Percentiles rank a stretch among this genome's conserved stretches.
These are phyloP conservation scores for Artemisia annua DNA, from an alignment of 129 eudicot species.

Conservation along the genomic window DNA sequence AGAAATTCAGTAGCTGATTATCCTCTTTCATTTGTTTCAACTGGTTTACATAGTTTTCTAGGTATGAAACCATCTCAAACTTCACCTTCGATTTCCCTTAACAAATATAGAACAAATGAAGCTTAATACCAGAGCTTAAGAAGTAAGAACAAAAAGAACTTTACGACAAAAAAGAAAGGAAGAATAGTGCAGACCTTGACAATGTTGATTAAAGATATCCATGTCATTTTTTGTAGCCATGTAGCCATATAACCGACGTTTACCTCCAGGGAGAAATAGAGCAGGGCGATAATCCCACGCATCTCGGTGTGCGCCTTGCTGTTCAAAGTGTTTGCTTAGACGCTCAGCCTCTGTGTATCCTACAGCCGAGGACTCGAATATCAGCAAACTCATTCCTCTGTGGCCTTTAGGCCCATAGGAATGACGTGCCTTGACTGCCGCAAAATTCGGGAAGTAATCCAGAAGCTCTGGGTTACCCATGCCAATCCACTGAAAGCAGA, in stretches of 20 bases:
- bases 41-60: slow-evolving; percentile 55
- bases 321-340: slow-evolving; percentile 64
- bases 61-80: slow-evolving; percentile 61
- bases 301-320: slow-evolving; percentile 46
- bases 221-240: slow-evolving; percentile 58
- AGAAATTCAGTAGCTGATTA: slow-evolving; percentile 57
- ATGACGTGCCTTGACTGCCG: slow-evolving; percentile 63
- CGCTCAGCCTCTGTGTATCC: slow-evolving; percentile 83
- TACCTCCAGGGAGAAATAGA: slow-evolving; percentile 47
- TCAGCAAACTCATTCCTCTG: slow-evolving; percentile 72
- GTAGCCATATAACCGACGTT: slow-evolving; percentile 65
- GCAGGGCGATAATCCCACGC: slow-evolving; percentile 44
- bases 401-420: slow-evolving; percentile 94
- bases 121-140: background rate
- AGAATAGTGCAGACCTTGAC: slow-evolving; percentile 41
- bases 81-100: slow-evolving; percentile 61
- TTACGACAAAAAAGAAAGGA: background rate
- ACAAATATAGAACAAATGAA: slow-evolving; percentile 9
- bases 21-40: slow-evolving; percentile 81
- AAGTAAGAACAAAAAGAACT: background rate
- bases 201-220: slow-evolving; percentile 56
- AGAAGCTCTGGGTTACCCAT: slow-evolving; percentile 95
- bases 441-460: slow-evolving; percentile 52
- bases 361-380: slow-evolving; percentile 73
- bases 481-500: slow-evolving; percentile 73